Evolutionary conservation across 2,329 filamentous ascomycete genomes (phyloP).

Genomic region (Plectosphaerella cucumerina): DNA sequence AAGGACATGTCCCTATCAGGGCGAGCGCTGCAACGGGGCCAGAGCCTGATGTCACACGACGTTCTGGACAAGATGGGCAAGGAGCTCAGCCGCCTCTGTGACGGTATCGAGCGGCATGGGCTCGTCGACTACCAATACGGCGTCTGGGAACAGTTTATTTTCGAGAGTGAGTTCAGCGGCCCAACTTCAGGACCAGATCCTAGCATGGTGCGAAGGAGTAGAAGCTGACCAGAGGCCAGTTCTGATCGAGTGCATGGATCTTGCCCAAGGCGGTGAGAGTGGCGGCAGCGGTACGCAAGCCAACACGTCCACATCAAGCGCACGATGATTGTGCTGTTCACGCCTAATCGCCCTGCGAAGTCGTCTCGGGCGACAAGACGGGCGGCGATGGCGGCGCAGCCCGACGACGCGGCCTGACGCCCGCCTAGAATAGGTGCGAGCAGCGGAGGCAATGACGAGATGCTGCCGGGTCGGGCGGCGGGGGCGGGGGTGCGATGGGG

Average conservation of each 20-base stretch:
- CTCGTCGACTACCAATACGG: constrained; percentile 97
- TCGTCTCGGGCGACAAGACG: too few species aligned
- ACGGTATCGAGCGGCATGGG: constrained; percentile 85
- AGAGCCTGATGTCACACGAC: constrained; percentile 63
- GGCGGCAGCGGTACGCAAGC: constrained; percentile 18
- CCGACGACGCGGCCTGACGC: too few species aligned
- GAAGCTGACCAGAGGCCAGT: constrained; percentile 14
- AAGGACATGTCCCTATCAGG: constrained; percentile 66
- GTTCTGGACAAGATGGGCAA: constrained; percentile 75
- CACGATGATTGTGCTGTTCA: neutral
- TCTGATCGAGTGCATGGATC: constrained; percentile 37
- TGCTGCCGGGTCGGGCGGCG: too few species aligned
- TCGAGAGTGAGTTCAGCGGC: constrained; percentile 59
- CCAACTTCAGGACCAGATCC: too few species aligned
- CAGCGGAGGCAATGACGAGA: too few species aligned
- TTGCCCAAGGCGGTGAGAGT: constrained; percentile 37
- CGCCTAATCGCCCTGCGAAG: too few species aligned
- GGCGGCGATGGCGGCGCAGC: too few species aligned
- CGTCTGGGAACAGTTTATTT: constrained; percentile 91
- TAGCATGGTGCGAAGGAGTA: neutral
- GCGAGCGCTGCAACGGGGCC: constrained; percentile 50
- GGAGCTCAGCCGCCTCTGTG: constrained; percentile 77
- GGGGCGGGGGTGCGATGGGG: too few species aligned
- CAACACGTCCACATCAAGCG: neutral
- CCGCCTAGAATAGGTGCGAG: too few species aligned